Base-by-base conservation (phyloP, 2,329 filamentous ascomycete genomes). In the Clonostachys rhizophaga region DNA sequence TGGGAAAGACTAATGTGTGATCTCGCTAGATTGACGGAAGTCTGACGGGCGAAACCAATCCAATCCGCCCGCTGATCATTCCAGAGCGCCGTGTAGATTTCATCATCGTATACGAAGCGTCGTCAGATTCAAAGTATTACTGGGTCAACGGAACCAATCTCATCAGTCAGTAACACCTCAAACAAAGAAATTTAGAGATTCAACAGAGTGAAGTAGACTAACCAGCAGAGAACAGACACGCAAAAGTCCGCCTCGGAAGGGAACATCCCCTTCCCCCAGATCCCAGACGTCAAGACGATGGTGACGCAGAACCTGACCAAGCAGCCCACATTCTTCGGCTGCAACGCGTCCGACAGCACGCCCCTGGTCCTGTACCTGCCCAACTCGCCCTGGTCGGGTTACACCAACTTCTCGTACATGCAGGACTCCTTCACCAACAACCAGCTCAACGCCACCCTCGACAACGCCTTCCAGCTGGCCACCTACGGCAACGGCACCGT, bases 401-500 rank as follows among this genome's bases (percentile, higher is more conserved):
- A 61, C 42, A 50, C 49, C 45, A 61, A 62, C 49, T 60, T 54
- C 43, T 52, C 57, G 3, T 61, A 55, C 43, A 45, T 37, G 0
- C 50, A 58, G 5, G 39, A 48, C 2, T 52, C 54, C 8, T 62
- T 62, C 47, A 60, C 58, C 2, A 24, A 54, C 1, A 45, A 51
- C 3, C 54, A 61, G 47, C 49, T 61, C 4, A 50, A 59, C 16
- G 44, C 54, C 17, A 53, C 53, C 5, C 41, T 57, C 13, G 57
- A 58, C 0, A 96, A 96, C 65, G 91, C 88, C 5, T 91, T 87
- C 68, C 78, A 92, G 57, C 77, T 84, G 6, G 90, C 80, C 1
- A 95, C 90, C 0, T 84, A 85, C 69, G 90, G 79, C 24, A 95
- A 95, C 61, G 81, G 77, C 20, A 89, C 87, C 0, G 56, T 84